Evolutionary conservation across 148 eudicot species (phyloP).

Genomic region (Oxyria digyna): DNA sequence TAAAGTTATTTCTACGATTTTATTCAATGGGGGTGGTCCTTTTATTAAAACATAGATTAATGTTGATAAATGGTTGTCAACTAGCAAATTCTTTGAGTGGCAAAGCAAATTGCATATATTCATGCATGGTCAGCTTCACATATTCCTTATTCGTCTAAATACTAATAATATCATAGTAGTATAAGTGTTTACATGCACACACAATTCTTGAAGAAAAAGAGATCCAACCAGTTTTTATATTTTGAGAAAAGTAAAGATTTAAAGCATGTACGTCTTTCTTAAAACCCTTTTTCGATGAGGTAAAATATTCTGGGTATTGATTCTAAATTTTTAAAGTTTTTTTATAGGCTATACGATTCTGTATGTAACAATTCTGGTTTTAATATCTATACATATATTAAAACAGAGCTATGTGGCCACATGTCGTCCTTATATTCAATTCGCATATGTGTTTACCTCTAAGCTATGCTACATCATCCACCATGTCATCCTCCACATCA

Average conservation of each 20-base stretch:
- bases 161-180: background rate
- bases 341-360: too few relatives aligned
- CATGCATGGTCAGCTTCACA: background rate
- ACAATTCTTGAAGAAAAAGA: constrained; percentile 1
- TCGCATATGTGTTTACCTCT: too few relatives aligned
- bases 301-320: constrained; percentile 2
- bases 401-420: too few relatives aligned
- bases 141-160: background rate
- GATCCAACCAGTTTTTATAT: background rate
- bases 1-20: background rate
- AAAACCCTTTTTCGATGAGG: background rate
- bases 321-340: background rate
- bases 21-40: too few relatives aligned
- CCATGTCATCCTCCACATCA: too few relatives aligned
- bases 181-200: background rate
- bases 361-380: too few relatives aligned
- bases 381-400: too few relatives aligned
- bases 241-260: background rate
- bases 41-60: background rate
- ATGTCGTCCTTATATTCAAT: too few relatives aligned
- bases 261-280: constrained; percentile 7
- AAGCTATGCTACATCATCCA: too few relatives aligned
- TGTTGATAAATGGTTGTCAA: background rate
- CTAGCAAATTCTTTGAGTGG: too few relatives aligned
- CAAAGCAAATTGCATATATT: background rate